Percentiles rank a stretch among this genome's conserved stretches.
These are phyloP conservation scores for Curvularia sp. DNA, from an alignment of 2,329 filamentous ascomycete species.

Conservation along the genomic window DNA sequence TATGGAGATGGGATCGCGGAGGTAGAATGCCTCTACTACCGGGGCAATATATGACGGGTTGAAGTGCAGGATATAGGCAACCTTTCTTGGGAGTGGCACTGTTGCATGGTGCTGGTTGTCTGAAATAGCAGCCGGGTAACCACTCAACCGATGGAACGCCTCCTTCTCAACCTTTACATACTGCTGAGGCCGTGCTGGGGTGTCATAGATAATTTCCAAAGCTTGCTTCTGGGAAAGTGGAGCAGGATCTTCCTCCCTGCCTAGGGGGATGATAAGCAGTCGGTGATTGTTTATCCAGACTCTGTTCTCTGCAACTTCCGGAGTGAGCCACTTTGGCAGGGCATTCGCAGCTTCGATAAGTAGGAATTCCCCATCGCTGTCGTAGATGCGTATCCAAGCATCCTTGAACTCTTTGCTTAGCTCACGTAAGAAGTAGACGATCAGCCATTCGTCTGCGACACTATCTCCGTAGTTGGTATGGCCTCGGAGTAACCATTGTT, in stretches of 20 bases:
- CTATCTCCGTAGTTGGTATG: constrained; percentile 90
- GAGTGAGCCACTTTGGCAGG: constrained; percentile 88
- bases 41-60: constrained; percentile 79
- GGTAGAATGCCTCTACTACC: constrained; percentile 89
- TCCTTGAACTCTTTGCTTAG: constrained; percentile 75
- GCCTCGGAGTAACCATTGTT: constrained; percentile 70
- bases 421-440: constrained; percentile 87
- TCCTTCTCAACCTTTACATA: constrained; percentile 81
- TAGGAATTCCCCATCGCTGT: constrained; percentile 94
- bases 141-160: constrained; percentile 85
- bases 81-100: constrained; percentile 77
- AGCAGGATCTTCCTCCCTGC: constrained; percentile 37
- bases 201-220: constrained; percentile 64
- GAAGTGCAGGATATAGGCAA: constrained; percentile 79
- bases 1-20: constrained; percentile 80
- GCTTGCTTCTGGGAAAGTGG: constrained; percentile 70
- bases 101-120: constrained; percentile 78
- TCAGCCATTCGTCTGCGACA: constrained; percentile 95
- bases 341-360: constrained; percentile 91
- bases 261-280: constrained; percentile 73
- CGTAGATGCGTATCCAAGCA: constrained; percentile 82
- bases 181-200: constrained; percentile 68
- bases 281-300: constrained; percentile 86
- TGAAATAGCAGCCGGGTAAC: constrained; percentile 79
- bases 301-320: constrained; percentile 85